phyloP scores from a whole-genome alignment of 345 rosid species.

The Erysimum cheiranthoides region DNA sequence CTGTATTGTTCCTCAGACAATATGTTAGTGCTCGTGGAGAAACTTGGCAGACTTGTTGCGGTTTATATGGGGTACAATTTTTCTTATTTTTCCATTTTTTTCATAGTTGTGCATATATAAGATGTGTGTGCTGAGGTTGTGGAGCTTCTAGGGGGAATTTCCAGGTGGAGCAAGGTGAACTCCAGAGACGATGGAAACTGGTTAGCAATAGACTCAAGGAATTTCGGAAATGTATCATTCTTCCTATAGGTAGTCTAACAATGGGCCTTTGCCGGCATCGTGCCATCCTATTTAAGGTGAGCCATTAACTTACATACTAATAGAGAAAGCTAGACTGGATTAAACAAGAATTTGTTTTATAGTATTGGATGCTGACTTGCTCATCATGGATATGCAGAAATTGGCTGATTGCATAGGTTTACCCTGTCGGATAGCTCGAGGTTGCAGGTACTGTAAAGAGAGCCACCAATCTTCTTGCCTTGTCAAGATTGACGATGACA shows the following conservation, averaged over 20 bases:
- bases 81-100: not conserved
- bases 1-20: conserved; percentile 74
- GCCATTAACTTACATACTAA: not conserved
- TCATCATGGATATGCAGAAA: conserved; percentile 61
- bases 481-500: conserved; percentile 84
- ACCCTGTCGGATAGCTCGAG: conserved; percentile 97
- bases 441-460: conserved; percentile 86
- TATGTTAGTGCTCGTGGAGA: conserved; percentile 71
- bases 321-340: not conserved
- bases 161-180: conserved; percentile 81
- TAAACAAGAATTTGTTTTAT: not conserved
- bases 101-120: conserved; percentile 1
- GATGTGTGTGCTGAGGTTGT: conserved; percentile 37
- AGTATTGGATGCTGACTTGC: conserved; percentile 33
- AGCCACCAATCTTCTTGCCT: conserved; percentile 93
- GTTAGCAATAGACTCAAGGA: conserved; percentile 74
- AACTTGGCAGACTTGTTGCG: conserved; percentile 87
- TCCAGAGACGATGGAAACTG: conserved; percentile 79
- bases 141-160: conserved; percentile 69
- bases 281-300: conserved; percentile 92
- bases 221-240: conserved; percentile 70
- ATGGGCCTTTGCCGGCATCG: conserved; percentile 95
- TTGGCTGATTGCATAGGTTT: conserved; percentile 93
- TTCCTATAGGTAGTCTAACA: conserved; percentile 88
- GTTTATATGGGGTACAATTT: conserved; percentile 79